phyloP scores from a whole-genome alignment of 1,284 basidiomycete species.

The Chalciporus sp. region DNA sequence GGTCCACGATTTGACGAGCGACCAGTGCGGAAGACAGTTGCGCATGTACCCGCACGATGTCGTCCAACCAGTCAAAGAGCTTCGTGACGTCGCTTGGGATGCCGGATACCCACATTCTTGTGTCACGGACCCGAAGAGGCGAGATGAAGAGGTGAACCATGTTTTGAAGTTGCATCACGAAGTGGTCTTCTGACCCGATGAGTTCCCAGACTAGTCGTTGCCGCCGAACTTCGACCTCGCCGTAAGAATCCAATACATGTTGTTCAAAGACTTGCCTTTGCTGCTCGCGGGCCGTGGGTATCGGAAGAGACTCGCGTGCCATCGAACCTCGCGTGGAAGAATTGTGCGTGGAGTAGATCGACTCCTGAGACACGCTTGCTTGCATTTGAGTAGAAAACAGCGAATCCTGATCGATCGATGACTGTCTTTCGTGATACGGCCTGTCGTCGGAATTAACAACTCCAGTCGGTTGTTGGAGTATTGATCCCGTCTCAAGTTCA shows the following conservation, averaged over 20 bases:
- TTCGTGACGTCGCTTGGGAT: slow-evolving; percentile 69
- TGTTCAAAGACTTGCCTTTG: slow-evolving; percentile 28
- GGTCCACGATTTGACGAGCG: slow-evolving; percentile 44
- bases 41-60: slow-evolving; percentile 76
- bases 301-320: slow-evolving; percentile 10
- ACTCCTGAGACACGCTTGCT: slow-evolving; percentile 25
- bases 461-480: slow-evolving; percentile 48
- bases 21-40: slow-evolving; percentile 59
- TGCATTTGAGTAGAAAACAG: slow-evolving; percentile 13
- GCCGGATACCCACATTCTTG: slow-evolving; percentile 74
- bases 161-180: slow-evolving; percentile 64
- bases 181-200: slow-evolving; percentile 65
- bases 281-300: slow-evolving; percentile 11
- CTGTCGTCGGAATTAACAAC: slow-evolving; percentile 9
- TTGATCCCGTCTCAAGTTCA: slow-evolving; percentile 50
- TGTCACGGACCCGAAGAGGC: slow-evolving; percentile 73
- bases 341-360: slow-evolving; percentile 22
- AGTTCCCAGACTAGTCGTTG: slow-evolving; percentile 74
- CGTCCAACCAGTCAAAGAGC: slow-evolving; percentile 84
- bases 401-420: slow-evolving; percentile 10
- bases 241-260: slow-evolving; percentile 36
- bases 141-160: slow-evolving; percentile 72
- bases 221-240: slow-evolving; percentile 55
- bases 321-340: slow-evolving; percentile 18
- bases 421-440: slow-evolving; percentile 9